Base-by-base conservation (phyloP, 2,329 filamentous ascomycete genomes). In the Penicillium sp. region DNA sequence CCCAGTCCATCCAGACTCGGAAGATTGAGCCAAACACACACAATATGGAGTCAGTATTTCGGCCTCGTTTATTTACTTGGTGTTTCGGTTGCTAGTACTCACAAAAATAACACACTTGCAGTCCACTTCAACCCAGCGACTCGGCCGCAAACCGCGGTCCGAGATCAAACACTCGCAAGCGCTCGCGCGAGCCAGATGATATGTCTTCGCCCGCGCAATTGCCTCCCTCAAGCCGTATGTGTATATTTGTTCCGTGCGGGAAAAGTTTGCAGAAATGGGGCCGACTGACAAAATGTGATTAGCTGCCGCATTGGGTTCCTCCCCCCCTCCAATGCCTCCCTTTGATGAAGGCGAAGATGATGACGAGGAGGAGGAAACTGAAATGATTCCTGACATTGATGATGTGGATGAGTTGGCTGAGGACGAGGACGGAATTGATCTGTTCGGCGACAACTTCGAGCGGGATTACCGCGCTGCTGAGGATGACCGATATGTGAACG, bases 81-180 rank as follows among this genome's bases (percentile, higher is more conserved):
- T 20, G 31, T 34, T 17, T 52, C 0, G 38, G 57, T 49, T 49
- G 39, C 25, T 14, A 47, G 47, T 48, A 34, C 15, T 14, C 49
- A 51, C 52, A 47, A 53, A 52, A 25, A 63, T 68, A 63, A 67
- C 39, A 22, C 55, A 25, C 15, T 25, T 38, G 6, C 48, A 69
- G 67, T 62, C 92, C 93, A 74, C 84, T 96, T 62, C 88, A 89
- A 76, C 84, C 88, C 68, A 92, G 88, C 78, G 89, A 90, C 82
- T 87, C 89, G 61, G 93, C 92, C 65, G 92, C 88, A 69, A 96
- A 96, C 78, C 87, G 91, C 67, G 91, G 91, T 55, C 75, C 84
- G 58, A 77, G 78, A 17, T 79, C 79, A 63, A 83, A 79, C 65
- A 78, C 82, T 62, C 82, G 86, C 61, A 90, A 90, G 76, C 84